Base-by-base conservation (phyloP, 331 rosid species). In the Acacia pycnantha region DNA sequence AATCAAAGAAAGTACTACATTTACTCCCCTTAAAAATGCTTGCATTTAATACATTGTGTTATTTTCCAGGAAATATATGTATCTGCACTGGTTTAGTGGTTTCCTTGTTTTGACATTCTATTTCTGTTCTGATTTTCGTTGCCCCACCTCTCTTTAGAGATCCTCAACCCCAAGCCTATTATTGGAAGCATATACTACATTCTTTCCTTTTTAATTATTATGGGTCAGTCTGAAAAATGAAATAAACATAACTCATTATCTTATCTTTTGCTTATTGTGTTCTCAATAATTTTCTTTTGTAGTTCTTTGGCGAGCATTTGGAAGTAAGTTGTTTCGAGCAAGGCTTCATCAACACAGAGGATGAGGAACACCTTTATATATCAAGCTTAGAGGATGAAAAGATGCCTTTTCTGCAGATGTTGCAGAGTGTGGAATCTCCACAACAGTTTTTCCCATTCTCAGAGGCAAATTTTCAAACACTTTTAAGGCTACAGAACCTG, bases 401-500 rank as follows among this genome's bases (percentile, higher is more conserved):
- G 73, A 86, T 91, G 85, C 93, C 97, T 43, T 91, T 93, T 70
- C 86, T 93, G 21, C 91, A 73, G 61, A 95, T 93, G 98, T 87
- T 95, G 26, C 98, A 93, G 59, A 88, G 85, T 84, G 93, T 91
- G 56, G 96, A 91, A 65, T 65, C 91, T n/a, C 87, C 88, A 11
- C 84, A 87, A 12, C 82, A 87, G 14, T 77, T 89, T 80, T 87
- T 84, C 64, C 84, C 93, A 73, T 18, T 82, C 43, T 88, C 90
- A 82, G 98, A 92, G 48, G 89, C 94, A 56, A 88, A 78, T 83
- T 95, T 95, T 86, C 98, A 92, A 68, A 86, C 94, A 21, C 90
- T 93, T 70, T 66, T 95, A 51, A 95, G 82, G 84, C 83, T 95
- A 8, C 96, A 93, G 35, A 87, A 88, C 81, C 40, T 85, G 75